phyloP scores from a whole-genome alignment of 148 eudicot species.

The Cornus kousa region DNA sequence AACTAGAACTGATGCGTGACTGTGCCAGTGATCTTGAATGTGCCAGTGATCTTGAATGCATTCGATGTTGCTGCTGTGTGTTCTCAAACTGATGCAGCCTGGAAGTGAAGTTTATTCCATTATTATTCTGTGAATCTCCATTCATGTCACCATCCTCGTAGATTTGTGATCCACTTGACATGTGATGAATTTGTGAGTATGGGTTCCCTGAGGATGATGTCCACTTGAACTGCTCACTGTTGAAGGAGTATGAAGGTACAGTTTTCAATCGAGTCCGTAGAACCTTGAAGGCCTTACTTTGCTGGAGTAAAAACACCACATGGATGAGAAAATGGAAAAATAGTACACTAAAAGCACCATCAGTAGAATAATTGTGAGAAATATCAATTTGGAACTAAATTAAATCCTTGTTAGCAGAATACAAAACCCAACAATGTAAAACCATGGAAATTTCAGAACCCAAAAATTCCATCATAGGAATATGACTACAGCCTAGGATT shows the following conservation, averaged over 20 bases:
- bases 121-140: conserved; percentile 38
- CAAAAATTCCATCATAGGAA: not conserved
- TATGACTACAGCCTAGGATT: not conserved
- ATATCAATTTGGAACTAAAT: not conserved
- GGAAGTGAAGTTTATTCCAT: conserved; percentile 77
- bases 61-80: conserved; percentile 72
- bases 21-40: conserved; percentile 47
- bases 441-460: not conserved
- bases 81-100: conserved; percentile 68
- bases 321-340: not conserved
- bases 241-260: conserved; percentile 75
- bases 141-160: conserved; percentile 53
- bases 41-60: conserved; percentile 40
- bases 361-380: not conserved
- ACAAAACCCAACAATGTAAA: not conserved
- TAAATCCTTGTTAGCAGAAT: not conserved
- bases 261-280: conserved; percentile 87
- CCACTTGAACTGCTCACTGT: conserved; percentile 40
- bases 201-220: conserved; percentile 34
- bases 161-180: conserved; percentile 23
- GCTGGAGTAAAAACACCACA: conserved; percentile 15
- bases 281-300: conserved; percentile 68
- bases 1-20: conserved; percentile 36
- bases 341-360: not conserved
- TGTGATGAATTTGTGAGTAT: conserved; percentile 21